A percentile compares a stretch with the other conserved stretches of the same genome.
Evolutionary conservation across 805 yeast genomes (phyloP).

Genomic region (Ogataea paraovalis): DNA sequence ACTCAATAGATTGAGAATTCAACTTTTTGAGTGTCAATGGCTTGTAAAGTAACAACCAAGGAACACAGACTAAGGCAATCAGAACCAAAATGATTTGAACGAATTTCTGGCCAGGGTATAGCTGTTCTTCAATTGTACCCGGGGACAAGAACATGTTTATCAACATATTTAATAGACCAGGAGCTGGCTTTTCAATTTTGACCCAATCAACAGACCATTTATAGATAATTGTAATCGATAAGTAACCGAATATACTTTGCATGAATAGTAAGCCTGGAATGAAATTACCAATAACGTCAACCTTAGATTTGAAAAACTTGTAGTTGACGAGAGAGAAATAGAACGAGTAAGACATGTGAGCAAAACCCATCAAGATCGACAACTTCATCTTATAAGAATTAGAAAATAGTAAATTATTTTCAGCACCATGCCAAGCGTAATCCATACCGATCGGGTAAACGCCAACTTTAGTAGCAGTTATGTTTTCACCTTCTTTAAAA

Average conservation of each 20-base stretch:
- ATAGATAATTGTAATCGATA: slow-evolving; percentile 61
- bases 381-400: slow-evolving; percentile 77
- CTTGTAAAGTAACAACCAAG: slow-evolving; percentile 66
- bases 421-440: slow-evolving; percentile 79
- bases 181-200: slow-evolving; percentile 57
- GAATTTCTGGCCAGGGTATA: slow-evolving; percentile 60
- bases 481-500: slow-evolving; percentile 45
- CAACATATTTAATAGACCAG: slow-evolving; percentile 69
- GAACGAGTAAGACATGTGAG: slow-evolving; percentile 71
- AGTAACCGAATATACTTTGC: slow-evolving; percentile 74
- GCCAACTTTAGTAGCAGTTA: slow-evolving; percentile 46
- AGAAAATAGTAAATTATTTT: slow-evolving; percentile 62
- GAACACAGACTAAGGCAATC: slow-evolving; percentile 64
- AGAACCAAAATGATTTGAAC: slow-evolving; percentile 56
- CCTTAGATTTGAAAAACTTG: slow-evolving; percentile 49
- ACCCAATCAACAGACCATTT: slow-evolving; percentile 76
- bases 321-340: slow-evolving; percentile 65
- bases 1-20: slow-evolving; percentile 46
- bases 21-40: slow-evolving; percentile 45
- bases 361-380: slow-evolving; percentile 70
- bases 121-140: slow-evolving; percentile 60
- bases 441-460: slow-evolving; percentile 64
- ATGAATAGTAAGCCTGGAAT: slow-evolving; percentile 70
- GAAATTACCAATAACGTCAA: slow-evolving; percentile 70
- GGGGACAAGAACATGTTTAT: slow-evolving; percentile 75